Conservation (phyloP, 1,139 yeast species). For the Blastobotrys buckinghamii region DNA sequence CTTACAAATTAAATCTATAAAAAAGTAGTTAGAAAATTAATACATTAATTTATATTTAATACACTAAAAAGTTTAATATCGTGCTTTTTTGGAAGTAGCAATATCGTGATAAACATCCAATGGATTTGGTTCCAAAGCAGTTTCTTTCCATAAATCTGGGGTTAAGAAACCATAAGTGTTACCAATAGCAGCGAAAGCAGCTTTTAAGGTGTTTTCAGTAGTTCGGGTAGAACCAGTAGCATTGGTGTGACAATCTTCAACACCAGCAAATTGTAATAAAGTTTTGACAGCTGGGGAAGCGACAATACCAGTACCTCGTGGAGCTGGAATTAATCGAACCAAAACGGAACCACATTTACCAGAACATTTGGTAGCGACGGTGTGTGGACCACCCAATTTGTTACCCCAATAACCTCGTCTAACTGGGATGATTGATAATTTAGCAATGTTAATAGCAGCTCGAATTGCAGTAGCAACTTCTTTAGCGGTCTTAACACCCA, state of each 20-base stretch:
- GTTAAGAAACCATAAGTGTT: slow-evolving; percentile 99
- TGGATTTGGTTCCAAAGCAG: slow-evolving; percentile 83
- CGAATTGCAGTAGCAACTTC: slow-evolving; percentile 99
- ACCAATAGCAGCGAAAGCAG: slow-evolving; percentile 98
- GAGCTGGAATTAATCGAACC: slow-evolving; percentile 99
- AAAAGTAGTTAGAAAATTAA: not conserved
- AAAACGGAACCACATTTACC: slow-evolving; percentile 99
- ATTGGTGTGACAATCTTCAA: slow-evolving; percentile 98
- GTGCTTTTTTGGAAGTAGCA: slow-evolving; percentile 26
- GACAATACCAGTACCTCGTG: slow-evolving; percentile 99
- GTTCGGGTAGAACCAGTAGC: slow-evolving; percentile 99
- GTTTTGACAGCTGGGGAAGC: slow-evolving; percentile 99
- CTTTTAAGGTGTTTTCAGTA: slow-evolving; percentile 99
- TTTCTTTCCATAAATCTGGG: slow-evolving; percentile 96
- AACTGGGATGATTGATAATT: slow-evolving; percentile 97
- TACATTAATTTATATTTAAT: not conserved
- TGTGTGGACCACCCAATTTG: slow-evolving; percentile 99
- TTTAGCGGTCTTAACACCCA: slow-evolving; percentile 99
- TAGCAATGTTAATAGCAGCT: slow-evolving; percentile 99
- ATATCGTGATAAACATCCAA: slow-evolving; percentile 68
- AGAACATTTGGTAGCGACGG: slow-evolving; percentile 95
- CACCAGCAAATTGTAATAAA: slow-evolving; percentile 98
- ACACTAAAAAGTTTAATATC: slow-evolving; percentile 17
- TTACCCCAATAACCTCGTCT: slow-evolving; percentile 99
- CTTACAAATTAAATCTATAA: not conserved